Evolutionary conservation across 768 basidiomycete species (phyloP).

Genomic region (Russula emetica): DNA sequence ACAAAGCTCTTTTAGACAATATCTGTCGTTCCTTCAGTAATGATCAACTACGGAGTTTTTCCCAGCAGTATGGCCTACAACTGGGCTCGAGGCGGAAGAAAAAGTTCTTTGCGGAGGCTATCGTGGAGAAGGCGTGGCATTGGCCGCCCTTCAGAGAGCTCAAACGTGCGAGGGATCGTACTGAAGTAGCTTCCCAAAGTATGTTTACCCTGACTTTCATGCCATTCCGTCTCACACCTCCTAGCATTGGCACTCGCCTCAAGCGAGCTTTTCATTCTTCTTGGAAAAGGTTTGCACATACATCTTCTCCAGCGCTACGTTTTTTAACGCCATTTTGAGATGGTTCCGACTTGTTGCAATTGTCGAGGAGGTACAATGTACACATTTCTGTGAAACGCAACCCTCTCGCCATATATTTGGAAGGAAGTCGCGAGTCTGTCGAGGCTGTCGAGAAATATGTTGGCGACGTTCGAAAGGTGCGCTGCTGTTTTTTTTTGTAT

Average conservation of each 20-base stretch:
- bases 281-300: conserved; percentile 57
- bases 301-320: not conserved
- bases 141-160: conserved; percentile 61
- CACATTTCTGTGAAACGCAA: conserved; percentile 54
- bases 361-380: conserved; percentile 58
- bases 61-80: conserved; percentile 45
- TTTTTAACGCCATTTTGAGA: conserved; percentile 41
- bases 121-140: conserved; percentile 63
- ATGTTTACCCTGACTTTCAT: conserved; percentile 30
- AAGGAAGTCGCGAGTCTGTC: conserved; percentile 53
- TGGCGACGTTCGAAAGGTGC: conserved; percentile 46
- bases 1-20: conserved; percentile 48
- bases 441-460: conserved; percentile 48
- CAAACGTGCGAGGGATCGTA: conserved; percentile 47
- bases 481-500: conserved; percentile 22
- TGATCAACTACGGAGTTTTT: conserved; percentile 54
- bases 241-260: conserved; percentile 55
- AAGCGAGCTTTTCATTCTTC: conserved; percentile 60
- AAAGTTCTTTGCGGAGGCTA: conserved; percentile 42
- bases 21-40: conserved; percentile 61
- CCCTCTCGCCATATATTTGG: conserved; percentile 55
- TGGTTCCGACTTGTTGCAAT: conserved; percentile 54
- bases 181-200: conserved; percentile 47
- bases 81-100: conserved; percentile 34
- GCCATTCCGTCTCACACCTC: conserved; percentile 7